A percentile compares a stretch with the other conserved stretches of the same genome.
Evolutionary conservation across 140 eudicot genomes (phyloP).

Genomic region (Cichorium intybus): DNA sequence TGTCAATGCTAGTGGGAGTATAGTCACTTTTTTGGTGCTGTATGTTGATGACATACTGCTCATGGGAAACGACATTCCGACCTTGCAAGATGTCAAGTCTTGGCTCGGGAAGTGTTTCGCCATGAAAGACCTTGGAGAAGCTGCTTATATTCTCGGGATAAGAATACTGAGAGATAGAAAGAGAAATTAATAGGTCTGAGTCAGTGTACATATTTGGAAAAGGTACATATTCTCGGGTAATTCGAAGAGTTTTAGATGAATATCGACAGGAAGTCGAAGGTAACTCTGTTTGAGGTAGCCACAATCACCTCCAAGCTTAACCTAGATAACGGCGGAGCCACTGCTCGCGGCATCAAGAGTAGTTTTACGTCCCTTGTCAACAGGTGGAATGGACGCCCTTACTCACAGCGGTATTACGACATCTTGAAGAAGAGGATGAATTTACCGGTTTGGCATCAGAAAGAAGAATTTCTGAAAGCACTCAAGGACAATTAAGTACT

Average conservation of each 20-base stretch:
- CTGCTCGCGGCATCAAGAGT: not conserved
- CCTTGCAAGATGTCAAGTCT: too few relatives aligned
- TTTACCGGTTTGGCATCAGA: conserved; percentile 91
- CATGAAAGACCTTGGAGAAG: too few relatives aligned
- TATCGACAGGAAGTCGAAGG: conserved; percentile 74
- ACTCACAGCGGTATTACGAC: conserved; percentile 57
- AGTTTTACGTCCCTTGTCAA: conserved; percentile 39
- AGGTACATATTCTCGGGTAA: too few relatives aligned
- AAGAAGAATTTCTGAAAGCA: conserved; percentile 71
- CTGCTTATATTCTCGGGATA: too few relatives aligned
- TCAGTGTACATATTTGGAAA: too few relatives aligned
- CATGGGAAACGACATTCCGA: too few relatives aligned
- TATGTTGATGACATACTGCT: too few relatives aligned
- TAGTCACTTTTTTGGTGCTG: too few relatives aligned
- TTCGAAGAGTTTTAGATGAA: conserved; percentile 40
- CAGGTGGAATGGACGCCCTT: conserved; percentile 60
- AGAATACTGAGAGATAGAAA: too few relatives aligned
- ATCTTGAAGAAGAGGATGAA: conserved; percentile 77
- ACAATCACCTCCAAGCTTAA: conserved; percentile 34
- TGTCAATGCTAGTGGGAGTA: too few relatives aligned
- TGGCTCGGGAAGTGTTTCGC: too few relatives aligned
- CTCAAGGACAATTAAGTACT: conserved; percentile 61
- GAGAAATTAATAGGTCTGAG: too few relatives aligned
- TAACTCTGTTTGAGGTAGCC: conserved; percentile 56
- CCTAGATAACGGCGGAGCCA: conserved; percentile 29